Base-by-base conservation (phyloP, 73 alveolate genomes). In the Effrenium voratum region DNA sequence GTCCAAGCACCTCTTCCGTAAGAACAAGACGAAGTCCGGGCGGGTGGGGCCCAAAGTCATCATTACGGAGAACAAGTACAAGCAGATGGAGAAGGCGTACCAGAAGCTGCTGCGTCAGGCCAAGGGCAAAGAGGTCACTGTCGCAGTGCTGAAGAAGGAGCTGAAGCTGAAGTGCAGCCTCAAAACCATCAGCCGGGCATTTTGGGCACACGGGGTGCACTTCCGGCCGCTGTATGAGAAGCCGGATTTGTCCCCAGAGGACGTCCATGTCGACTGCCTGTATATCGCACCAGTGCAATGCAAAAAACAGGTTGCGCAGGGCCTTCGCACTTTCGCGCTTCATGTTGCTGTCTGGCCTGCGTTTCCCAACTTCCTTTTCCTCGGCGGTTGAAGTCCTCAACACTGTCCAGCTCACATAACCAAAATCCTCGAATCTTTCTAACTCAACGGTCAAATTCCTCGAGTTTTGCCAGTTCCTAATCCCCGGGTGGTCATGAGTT, bases 41-140 rank as follows among this genome's bases (percentile, higher is more conserved):
- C 43, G 26, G 19, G 90, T 46, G 2, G 68, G 90, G 28, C 68
- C 70, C n/a, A 43, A 43, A 36, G 70, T 30, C 3, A 1, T 34
- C 90, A 79, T 79, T 68, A 79, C 90, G 46, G 90, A 79, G 16
- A 46, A 30, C 90, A 79, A 79, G 46, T 79, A 45, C 90, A 79
- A 79, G 34, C 66, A 44, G 47, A 79, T 79, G 45, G 30, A 45
- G 41, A 79, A 79, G 32, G 90, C 70, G 2, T 46, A 79, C 70
- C 44, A 79, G 30, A 30, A 36, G n/a, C 44, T 79, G 28, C 90
- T 79, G n/a, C 70, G 40, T 5, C 12, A 63, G 77, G 43, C 77
- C 43, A 55, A 41, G 2, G 86, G 86, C 59, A 76, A 76, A 59
- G 86, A 76, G 40, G 52, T 82, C 92, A 47, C 92, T n/a, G 75